Percentiles rank a stretch among this genome's conserved stretches.
These are phyloP conservation scores for Paecilomyces sp. DNA, from an alignment of 2,329 filamentous ascomycete species.

Conservation along the genomic window DNA sequence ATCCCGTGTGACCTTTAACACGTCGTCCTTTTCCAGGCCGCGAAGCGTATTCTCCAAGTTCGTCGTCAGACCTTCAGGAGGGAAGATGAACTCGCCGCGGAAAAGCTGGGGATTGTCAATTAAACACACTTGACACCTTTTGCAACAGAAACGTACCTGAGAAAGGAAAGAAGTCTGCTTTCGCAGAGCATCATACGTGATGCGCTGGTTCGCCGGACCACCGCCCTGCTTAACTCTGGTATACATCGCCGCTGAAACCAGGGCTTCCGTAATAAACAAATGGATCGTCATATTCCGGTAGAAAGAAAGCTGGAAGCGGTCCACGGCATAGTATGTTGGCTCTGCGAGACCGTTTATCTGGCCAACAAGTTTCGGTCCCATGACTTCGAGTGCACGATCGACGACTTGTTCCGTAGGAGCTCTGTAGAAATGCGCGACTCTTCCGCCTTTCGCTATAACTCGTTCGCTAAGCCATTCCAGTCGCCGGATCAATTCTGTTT, in stretches of 20 bases:
- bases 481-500: conserved; percentile 72
- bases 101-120: conserved; percentile 55
- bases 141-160: conserved; percentile 34
- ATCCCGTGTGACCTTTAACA: conserved; percentile 61
- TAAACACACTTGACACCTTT: not conserved
- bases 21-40: conserved; percentile 68
- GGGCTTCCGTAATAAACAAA: conserved; percentile 85
- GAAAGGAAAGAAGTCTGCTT: conserved; percentile 85
- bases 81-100: conserved; percentile 94
- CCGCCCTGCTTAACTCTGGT: conserved; percentile 84
- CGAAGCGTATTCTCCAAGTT: conserved; percentile 76
- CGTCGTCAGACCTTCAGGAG: conserved; percentile 69
- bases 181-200: conserved; percentile 64
- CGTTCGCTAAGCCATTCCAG: conserved; percentile 85
- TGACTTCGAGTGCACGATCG: conserved; percentile 80
- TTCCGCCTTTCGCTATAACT: conserved; percentile 76
- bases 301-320: conserved; percentile 94
- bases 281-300: conserved; percentile 99
- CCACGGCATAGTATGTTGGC: conserved; percentile 88
- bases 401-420: conserved; percentile 74
- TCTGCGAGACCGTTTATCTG: conserved; percentile 72
- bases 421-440: conserved; percentile 87
- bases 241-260: conserved; percentile 88
- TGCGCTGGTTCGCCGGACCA: conserved; percentile 72
- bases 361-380: conserved; percentile 83